Evolutionary conservation across 116 monocot species (phyloP).

Genomic region (Iris pallida): DNA sequence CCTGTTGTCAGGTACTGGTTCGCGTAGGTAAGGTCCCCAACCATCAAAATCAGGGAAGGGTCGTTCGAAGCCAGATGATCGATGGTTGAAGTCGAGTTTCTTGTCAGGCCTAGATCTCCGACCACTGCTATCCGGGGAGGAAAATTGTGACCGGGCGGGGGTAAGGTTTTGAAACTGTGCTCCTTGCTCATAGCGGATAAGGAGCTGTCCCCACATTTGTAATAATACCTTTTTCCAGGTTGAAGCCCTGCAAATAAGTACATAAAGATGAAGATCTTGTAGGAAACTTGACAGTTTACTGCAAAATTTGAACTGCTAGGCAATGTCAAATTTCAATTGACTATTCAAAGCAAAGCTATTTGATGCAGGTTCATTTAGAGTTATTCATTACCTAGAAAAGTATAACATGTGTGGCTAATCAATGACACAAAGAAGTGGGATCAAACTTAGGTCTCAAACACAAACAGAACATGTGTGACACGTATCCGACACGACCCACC

Average conservation of each 20-base stretch:
- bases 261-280: background rate
- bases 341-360: no score
- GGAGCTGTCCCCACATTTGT: conserved; percentile 77
- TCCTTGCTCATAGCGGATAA: conserved; percentile 62
- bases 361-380: no score
- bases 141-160: conserved; percentile 25
- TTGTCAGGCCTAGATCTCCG: conserved; percentile 80
- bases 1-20: conserved; percentile 84
- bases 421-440: no score
- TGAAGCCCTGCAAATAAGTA: conserved; percentile 39
- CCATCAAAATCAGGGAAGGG: conserved; percentile 70
- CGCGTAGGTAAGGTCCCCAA: conserved; percentile 80
- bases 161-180: conserved; percentile 49
- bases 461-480: no score
- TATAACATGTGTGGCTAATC: no score
- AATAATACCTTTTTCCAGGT: conserved; percentile 67
- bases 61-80: conserved; percentile 62
- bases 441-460: no score
- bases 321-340: no score
- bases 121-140: conserved; percentile 62
- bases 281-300: no score
- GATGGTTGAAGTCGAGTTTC: conserved; percentile 70
- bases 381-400: no score
- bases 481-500: no score
- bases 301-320: no score